Base-by-base conservation (phyloP, 495 filamentous ascomycete species). In the Aspergillus saccharolyticus region DNA sequence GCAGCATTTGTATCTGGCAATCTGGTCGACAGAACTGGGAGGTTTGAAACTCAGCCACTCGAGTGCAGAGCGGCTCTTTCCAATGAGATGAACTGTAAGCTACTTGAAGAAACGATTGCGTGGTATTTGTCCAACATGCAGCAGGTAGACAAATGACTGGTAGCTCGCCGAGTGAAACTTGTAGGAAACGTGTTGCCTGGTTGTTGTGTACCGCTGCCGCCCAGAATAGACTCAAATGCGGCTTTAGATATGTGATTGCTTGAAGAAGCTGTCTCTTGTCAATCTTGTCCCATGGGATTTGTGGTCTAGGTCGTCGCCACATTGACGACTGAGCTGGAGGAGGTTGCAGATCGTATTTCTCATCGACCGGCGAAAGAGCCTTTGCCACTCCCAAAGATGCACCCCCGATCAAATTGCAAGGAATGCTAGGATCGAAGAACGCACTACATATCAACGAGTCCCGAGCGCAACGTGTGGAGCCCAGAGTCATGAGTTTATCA, bases 401-500 rank as follows among this genome's bases (percentile, higher is more conserved):
- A 24, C 62, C 64, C 14, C 64, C 56, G 16, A 62, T 15, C 2
- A 64, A 20, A 44, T 66, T 66, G 39, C 59, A 66, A 4, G 62
- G 56, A 25, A 64, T 45, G 25, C 18, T 39, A 39, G 58, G 62
- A 28, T 66, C 53, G 25, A 66, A 64, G 20, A 66, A 66, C 19
- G 52, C 46, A 47, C 58, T 66, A 48, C 63, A 66, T 19, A 63
- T 39, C 45, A 66, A 49, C 18, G 61, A 66, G 22, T 61, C 57
- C 1, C 59, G 5, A 14, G 49, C 63, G 43, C 60, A 60, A 18
- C 51, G 33, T 14, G 55, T 60, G n/a, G 53, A 52, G 44, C 63
- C 58, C 2, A 65, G 56, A 52, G 43, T 54, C 12, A 65, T 63
- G 45, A 22, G 60, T 50, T 57, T 54, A 39, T 60, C 55, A 22